phyloP scores from a whole-genome alignment of 345 rosid genomes.

The Hibiscus syriacus region DNA sequence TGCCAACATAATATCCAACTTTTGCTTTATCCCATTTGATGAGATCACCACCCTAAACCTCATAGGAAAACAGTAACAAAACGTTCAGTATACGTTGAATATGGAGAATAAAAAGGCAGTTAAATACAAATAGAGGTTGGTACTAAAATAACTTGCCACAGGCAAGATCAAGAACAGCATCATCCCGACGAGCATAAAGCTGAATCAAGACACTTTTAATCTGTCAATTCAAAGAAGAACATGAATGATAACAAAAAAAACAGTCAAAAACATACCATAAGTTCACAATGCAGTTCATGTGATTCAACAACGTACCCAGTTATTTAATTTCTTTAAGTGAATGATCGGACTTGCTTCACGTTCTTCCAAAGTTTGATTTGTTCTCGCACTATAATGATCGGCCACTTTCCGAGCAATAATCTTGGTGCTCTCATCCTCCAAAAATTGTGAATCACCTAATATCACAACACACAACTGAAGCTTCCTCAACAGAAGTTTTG shows the following conservation, averaged over 20 bases:
- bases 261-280: background rate
- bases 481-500: too few species aligned
- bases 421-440: conserved; percentile 6
- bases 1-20: conserved; percentile 85
- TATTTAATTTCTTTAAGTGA: conserved; percentile 91
- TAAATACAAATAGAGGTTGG: background rate
- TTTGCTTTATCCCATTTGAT: conserved; percentile 97
- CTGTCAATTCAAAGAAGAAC: conserved; percentile 34
- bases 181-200: conserved; percentile 76
- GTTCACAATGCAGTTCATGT: background rate
- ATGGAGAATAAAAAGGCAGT: background rate
- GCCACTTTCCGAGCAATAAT: conserved; percentile 70
- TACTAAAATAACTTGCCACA: too few species aligned
- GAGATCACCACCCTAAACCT: conserved; percentile 85
- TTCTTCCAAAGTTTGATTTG: conserved; percentile 92
- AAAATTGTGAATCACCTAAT: too few species aligned
- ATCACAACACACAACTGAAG: too few species aligned
- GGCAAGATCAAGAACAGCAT: too few species aligned
- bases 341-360: conserved; percentile 98
- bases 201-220: conserved; percentile 95
- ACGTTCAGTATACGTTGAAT: background rate
- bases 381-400: conserved; percentile 94
- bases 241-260: background rate
- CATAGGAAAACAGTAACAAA: background rate
- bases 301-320: conserved; percentile 55